Evolutionary conservation across 192 early-diverging fungal genomes (phyloP), one percentile per base, ranked within the genome.

Genomic region (Rhizophagus prolifer): DNA sequence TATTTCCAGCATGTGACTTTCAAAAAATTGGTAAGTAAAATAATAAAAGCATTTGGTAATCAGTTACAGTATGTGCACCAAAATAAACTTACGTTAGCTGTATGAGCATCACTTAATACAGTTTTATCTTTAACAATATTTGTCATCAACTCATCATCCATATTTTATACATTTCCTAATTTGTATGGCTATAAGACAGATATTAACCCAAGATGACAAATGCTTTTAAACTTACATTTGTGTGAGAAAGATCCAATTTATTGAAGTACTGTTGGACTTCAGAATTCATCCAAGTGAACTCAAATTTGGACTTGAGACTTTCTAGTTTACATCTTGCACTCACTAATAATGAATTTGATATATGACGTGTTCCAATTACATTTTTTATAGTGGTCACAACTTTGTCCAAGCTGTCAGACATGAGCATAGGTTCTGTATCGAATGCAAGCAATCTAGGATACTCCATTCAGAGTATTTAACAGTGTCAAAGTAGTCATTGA

Each of bases 201-300:
- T 34, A 72, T 72, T 72, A 54, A 72, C 50, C 46, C 70, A 72
- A 54, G 2, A 19, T 26, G 58, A 72, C 58, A 31, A 72, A 72
- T 72, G 58, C 50, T 72, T 72, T 72, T 59, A 59, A 59, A 19
- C 70, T 72, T 59, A 72, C 70, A 72, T 72, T 72, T 72, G 70
- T 72, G 6, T 72, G 70, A 72, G 70, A 72, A 72, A 72, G 70
- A 59, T 72, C 70, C 70, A 72, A 72, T 72, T 72, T 54, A 72
- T 59, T 72, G 58, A 72, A 72, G 54, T 72, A 72, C 70, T 72
- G 54, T 54, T 54, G 54, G 58, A 72, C 26, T 72, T 72, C 70
- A 19, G 66, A 59, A 72, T 59, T 54, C 58, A 2, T 72, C 70
- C 70, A 72, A 59, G 50, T 72, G 70, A 16, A 54, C 46, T 72